These are phyloP conservation scores for Cynanchum wilfordii DNA, from an alignment of 257 asterid species.

Conservation along the genomic window DNA sequence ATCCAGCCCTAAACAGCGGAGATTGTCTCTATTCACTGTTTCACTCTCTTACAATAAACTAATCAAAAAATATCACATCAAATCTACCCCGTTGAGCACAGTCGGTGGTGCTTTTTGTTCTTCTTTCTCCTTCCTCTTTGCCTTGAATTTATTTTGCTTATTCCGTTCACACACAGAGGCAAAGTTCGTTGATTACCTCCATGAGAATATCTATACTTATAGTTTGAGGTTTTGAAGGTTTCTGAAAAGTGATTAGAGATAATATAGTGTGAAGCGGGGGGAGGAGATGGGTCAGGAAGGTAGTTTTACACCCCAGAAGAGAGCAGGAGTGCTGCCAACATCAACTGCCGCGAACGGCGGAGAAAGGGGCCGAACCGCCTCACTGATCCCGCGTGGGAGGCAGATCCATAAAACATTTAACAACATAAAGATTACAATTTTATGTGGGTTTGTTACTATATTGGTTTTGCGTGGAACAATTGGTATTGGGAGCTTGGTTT, in stretches of 20 bases:
- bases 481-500: slow-evolving; percentile 60
- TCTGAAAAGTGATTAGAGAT: background rate
- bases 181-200: background rate
- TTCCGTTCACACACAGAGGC: background rate
- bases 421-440: slow-evolving; percentile 69
- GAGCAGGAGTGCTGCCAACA: slow-evolving; percentile 49
- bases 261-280: background rate
- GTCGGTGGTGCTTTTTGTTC: slow-evolving; percentile 22
- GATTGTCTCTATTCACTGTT: slow-evolving; percentile 17
- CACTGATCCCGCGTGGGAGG: slow-evolving; percentile 53
- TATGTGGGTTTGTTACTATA: slow-evolving; percentile 83
- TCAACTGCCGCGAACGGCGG: slow-evolving; percentile 34
- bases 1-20: slow-evolving; percentile 45
- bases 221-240: background rate
- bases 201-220: background rate
- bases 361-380: slow-evolving; percentile 37
- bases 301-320: slow-evolving; percentile 59
- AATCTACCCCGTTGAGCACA: slow-evolving; percentile 20
- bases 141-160: slow-evolving; percentile 14
- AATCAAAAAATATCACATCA: slow-evolving; percentile 14
- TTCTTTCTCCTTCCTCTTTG: slow-evolving; percentile 14
- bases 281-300: slow-evolving; percentile 55
- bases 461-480: slow-evolving; percentile 87
- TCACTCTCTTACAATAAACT: slow-evolving; percentile 14
- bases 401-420: slow-evolving; percentile 74